Evolutionary conservation across 2,329 filamentous ascomycete genomes (phyloP).

Genomic region (Pezicula carpinea): DNA sequence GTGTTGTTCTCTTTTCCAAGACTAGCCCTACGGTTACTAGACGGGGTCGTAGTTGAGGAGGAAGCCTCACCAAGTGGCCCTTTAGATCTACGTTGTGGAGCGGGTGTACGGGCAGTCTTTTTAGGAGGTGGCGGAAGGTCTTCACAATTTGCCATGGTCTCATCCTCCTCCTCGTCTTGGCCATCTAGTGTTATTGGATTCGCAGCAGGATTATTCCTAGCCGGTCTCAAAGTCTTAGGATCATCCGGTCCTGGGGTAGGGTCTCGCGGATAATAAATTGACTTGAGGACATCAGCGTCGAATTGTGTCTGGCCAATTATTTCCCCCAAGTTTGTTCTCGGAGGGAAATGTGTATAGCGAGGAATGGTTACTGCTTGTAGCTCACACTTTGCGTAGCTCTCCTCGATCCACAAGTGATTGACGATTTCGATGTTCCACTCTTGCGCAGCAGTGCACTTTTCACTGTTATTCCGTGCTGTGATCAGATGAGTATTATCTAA

Average conservation of each 20-base stretch:
- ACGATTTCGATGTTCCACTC: slow-evolving; percentile 90
- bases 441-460: slow-evolving; percentile 86
- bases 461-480: slow-evolving; percentile 81
- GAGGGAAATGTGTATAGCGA: slow-evolving; percentile 82
- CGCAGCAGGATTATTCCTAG: slow-evolving; percentile 39
- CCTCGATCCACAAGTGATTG: slow-evolving; percentile 96
- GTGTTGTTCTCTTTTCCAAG: slow-evolving; percentile 79
- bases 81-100: slow-evolving; percentile 4
- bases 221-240: slow-evolving; percentile 40
- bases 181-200: slow-evolving; percentile 18
- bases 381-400: slow-evolving; percentile 88
- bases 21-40: slow-evolving; percentile 43
- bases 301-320: slow-evolving; percentile 86
- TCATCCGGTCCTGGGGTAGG: slow-evolving; percentile 39
- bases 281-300: slow-evolving; percentile 56
- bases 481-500: slow-evolving; percentile 94
- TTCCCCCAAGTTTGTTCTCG: slow-evolving; percentile 85
- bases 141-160: slow-evolving; percentile 14
- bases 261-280: slow-evolving; percentile 55
- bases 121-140: slow-evolving; percentile 19
- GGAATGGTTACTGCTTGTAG: slow-evolving; percentile 66
- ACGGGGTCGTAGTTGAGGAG: slow-evolving; percentile 45
- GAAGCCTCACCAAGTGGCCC: neutral
- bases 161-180: slow-evolving; percentile 7
- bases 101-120: slow-evolving; percentile 22